Conservation (phyloP, 2,329 filamentous ascomycete genomes). For the Hypoxylon sp. region DNA sequence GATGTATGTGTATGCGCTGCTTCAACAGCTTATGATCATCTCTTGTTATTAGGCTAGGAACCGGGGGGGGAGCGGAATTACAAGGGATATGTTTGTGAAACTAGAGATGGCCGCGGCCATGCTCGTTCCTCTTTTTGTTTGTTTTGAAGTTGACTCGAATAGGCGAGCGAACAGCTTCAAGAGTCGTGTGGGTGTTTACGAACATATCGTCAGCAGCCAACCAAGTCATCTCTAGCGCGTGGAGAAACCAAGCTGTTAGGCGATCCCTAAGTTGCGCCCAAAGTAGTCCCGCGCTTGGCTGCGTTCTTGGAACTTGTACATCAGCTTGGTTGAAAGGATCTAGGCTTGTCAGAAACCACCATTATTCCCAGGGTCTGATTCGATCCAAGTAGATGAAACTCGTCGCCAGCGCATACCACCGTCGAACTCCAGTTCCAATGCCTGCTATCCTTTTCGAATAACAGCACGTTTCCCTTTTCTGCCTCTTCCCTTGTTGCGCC, state of each 20-base stretch:
- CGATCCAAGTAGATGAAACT: constrained; percentile 52
- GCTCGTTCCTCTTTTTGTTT: constrained; percentile 41
- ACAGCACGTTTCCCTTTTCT: constrained; percentile 37
- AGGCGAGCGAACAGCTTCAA: constrained; percentile 39
- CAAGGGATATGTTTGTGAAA: constrained; percentile 36
- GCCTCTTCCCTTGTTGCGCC: constrained; percentile 31
- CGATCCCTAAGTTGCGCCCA: constrained; percentile 51
- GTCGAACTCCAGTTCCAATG: constrained; percentile 43
- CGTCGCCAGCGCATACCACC: constrained; percentile 52
- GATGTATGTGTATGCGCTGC: constrained; percentile 21
- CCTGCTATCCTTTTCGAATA: constrained; percentile 33
- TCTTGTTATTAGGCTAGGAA: constrained; percentile 23
- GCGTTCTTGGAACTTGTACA: constrained; percentile 43
- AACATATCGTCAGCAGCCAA: constrained; percentile 32
- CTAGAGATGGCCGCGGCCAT: constrained; percentile 39
- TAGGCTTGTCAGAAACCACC: constrained; percentile 47
- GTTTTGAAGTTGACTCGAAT: constrained; percentile 44
- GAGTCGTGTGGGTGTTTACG: constrained; percentile 43
- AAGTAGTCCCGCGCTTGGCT: constrained; percentile 48
- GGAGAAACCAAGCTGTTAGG: constrained; percentile 44
- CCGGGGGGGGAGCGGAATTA: constrained; percentile 2
- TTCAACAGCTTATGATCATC: constrained; percentile 29
- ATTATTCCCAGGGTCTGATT: constrained; percentile 49
- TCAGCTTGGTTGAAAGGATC: constrained; percentile 47
- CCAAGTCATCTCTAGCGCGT: constrained; percentile 44